Base-by-base conservation (phyloP, 306 rosid species). In the Castanea crenata region DNA sequence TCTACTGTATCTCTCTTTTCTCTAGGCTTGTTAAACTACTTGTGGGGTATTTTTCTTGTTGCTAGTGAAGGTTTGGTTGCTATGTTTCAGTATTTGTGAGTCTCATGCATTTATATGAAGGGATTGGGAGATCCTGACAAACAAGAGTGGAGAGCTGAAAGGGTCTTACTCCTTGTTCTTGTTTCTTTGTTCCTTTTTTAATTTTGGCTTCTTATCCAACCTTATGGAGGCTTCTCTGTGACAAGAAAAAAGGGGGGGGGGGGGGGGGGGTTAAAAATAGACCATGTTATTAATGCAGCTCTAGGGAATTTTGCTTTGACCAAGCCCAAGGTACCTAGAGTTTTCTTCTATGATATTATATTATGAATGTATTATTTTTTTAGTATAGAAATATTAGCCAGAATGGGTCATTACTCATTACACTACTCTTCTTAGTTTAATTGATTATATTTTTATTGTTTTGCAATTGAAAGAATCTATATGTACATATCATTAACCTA, bases 91-190 rank as follows among this genome's bases (percentile, higher is more conserved):
- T 6, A 58, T 69, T 55, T 34, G 87, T 80, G 78, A 81, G 38
- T 71, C 75, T 75, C 31, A 69, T 69, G 80, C 78, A 84, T 76
- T 46, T 89, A 71, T 83, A 82, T 81, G 62, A 71, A 38, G 55
- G 68, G 38, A 67, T n/a, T 14, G 58, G 71, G 75, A 70, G 79
- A 78, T 27, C 35, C 51, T 78, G 70, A 75, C 73, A 89, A 87
- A 73, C 71, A 78, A 71, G 71, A 74, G 72, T 23, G 13, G 54
- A 11, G 49, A 51, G 75, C 55, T 83, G 95, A 90, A 82, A 32
- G 6, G 71, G 98, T 93, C 97, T 20, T 23, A 25, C 1, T 58
- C 5, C 54, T 87, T 87, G 84, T 85, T 76, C 62, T 64, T 25
- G 51, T 84, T 23, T 74, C 13, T 75, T 87, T 90, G 86, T 84